Conservation (phyloP, 176 grass and related monocot species). For the Tillandsia leiboldiana region DNA sequence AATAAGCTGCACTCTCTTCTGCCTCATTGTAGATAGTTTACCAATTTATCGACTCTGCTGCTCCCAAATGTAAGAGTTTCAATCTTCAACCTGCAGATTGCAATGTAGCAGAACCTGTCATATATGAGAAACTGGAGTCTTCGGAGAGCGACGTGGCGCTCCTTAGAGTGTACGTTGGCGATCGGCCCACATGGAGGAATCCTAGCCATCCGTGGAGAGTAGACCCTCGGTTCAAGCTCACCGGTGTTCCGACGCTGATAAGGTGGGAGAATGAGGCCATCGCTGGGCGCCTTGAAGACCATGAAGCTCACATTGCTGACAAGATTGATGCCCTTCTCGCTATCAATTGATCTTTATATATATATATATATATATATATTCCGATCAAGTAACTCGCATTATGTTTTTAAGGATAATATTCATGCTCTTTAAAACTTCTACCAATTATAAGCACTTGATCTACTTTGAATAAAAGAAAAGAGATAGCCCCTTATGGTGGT, state of each 20-base stretch:
- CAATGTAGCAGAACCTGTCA: conserved; percentile 88
- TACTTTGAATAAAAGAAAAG: no score
- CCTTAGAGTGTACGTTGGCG: conserved; percentile 72
- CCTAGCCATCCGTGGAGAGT: conserved; percentile 60
- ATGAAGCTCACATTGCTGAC: conserved; percentile 47
- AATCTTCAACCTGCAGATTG: conserved; percentile 41
- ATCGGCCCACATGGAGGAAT: conserved; percentile 70
- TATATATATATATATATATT: no score
- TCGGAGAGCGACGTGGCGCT: conserved; percentile 42
- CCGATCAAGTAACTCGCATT: no score
- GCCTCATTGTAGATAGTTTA: background rate
- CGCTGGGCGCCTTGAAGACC: conserved; percentile 43
- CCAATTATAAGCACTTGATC: no score
- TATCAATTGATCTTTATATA: conserved; percentile 15
- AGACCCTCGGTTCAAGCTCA: conserved; percentile 60
- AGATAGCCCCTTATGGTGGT: no score
- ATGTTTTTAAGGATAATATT: no score
- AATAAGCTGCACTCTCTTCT: no score
- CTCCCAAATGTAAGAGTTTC: background rate
- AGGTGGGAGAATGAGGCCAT: conserved; percentile 65
- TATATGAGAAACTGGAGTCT: conserved; percentile 49
- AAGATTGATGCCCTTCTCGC: conserved; percentile 52
- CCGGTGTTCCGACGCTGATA: conserved; percentile 71
- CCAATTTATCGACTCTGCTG: background rate
- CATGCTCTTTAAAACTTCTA: no score